A percentile compares a stretch with the other conserved stretches of the same genome.
These are phyloP conservation scores for Zygotorulaspora florentina DNA, from an alignment of 805 yeast species.

Conservation along the genomic window DNA sequence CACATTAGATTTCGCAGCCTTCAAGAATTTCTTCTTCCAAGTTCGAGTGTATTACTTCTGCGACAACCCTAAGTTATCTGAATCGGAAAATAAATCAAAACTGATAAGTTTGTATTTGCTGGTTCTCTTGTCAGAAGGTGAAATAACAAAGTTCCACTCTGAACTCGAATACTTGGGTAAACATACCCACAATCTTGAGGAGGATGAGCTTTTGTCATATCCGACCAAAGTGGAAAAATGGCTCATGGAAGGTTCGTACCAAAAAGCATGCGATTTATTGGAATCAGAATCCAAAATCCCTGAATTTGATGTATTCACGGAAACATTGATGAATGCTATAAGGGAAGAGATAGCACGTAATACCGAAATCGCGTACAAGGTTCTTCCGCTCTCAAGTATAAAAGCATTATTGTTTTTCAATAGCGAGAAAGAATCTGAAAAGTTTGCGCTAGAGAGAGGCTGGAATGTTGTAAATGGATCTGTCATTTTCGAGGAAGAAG, in stretches of 20 bases:
- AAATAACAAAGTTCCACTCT: constrained; percentile 82
- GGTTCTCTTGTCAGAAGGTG: constrained; percentile 74
- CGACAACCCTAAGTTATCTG: constrained; percentile 33
- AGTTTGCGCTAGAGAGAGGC: constrained; percentile 49
- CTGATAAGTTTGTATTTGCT: constrained; percentile 72
- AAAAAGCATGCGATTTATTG: constrained; percentile 79
- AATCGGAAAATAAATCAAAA: constrained; percentile 63
- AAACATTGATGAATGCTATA: constrained; percentile 69
- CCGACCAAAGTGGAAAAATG: constrained; percentile 89
- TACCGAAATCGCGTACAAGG: constrained; percentile 70
- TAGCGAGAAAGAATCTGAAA: constrained; percentile 50
- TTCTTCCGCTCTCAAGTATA: constrained; percentile 77
- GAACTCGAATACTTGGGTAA: constrained; percentile 73
- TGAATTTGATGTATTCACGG: constrained; percentile 77
- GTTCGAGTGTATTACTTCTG: constrained; percentile 69
- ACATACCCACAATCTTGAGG: constrained; percentile 44
- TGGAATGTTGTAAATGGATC: constrained; percentile 57
- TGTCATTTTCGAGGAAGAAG: constrained; percentile 43
- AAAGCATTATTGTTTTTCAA: constrained; percentile 71
- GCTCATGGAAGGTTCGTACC: constrained; percentile 95
- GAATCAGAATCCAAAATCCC: constrained; percentile 42
- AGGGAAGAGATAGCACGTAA: constrained; percentile 83
- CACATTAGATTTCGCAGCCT: constrained; percentile 54
- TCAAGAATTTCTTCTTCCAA: constrained; percentile 68
- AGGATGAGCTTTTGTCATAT: constrained; percentile 68